Evolutionary conservation across 1,139 yeast species (phyloP).

Genomic region (Scheffersomyces insectosa): DNA sequence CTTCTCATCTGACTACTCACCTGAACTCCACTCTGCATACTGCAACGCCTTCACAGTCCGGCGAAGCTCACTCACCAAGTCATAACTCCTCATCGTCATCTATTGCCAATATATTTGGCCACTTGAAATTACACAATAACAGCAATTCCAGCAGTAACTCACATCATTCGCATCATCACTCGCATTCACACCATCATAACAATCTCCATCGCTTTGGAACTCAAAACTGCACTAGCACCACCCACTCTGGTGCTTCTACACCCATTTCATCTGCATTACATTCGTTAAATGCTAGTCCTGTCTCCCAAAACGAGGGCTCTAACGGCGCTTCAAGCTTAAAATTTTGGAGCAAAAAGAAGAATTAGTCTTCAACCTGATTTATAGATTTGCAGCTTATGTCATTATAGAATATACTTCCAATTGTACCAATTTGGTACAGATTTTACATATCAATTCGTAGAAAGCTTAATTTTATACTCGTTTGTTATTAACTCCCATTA

Average conservation of each 20-base stretch:
- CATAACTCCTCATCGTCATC: slow-evolving; percentile 21
- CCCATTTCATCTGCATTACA: slow-evolving; percentile 1
- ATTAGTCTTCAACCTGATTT: slow-evolving; percentile 1
- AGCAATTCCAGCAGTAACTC: not conserved
- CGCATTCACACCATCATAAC: not conserved
- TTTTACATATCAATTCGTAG: no score
- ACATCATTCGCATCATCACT: not conserved
- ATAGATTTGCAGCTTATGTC: slow-evolving; percentile 1
- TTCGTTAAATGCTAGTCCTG: slow-evolving; percentile 6
- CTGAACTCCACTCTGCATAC: not conserved
- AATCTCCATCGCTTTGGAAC: not conserved
- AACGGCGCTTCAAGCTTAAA: slow-evolving; percentile 7
- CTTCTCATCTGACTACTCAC: not conserved
- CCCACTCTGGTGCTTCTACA: not conserved
- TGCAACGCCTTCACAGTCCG: no score
- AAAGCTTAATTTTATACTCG: no score
- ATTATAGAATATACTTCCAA: no score
- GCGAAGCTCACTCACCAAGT: not conserved
- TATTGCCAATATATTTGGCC: slow-evolving; percentile 29
- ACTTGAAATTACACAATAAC: slow-evolving; percentile 19
- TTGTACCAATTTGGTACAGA: no score
- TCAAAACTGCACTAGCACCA: not conserved
- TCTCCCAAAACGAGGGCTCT: slow-evolving; percentile 1
- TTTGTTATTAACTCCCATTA: no score
- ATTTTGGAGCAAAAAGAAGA: slow-evolving; percentile 16